Conservation (phyloP, 495 filamentous ascomycete species). For the Polyplosphaeria fusca region DNA sequence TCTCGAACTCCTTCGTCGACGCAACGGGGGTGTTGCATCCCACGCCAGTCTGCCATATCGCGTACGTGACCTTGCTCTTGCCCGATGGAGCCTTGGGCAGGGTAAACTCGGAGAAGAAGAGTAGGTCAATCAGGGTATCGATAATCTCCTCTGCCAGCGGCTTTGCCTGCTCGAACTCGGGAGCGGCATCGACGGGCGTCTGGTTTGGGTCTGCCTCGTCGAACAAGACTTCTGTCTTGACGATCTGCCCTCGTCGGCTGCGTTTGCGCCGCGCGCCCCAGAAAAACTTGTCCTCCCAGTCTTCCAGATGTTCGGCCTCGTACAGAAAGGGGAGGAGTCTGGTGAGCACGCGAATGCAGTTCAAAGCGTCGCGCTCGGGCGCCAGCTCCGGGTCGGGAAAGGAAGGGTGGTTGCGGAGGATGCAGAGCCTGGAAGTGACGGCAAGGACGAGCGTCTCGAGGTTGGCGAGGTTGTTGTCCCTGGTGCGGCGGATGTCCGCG, state of each 20-base stretch:
- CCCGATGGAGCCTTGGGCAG: constrained; percentile 64
- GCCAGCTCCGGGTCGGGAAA: constrained; percentile 87
- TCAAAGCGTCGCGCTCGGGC: constrained; percentile 85
- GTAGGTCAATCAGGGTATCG: constrained; percentile 81
- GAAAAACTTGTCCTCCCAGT: constrained; percentile 91
- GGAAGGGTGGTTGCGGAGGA: constrained; percentile 80
- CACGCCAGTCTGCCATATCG: constrained; percentile 97
- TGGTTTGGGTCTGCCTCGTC: constrained; percentile 62
- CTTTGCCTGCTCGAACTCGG: constrained; percentile 76
- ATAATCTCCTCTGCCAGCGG: constrained; percentile 92
- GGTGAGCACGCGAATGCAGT: constrained; percentile 92
- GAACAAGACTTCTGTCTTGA: constrained; percentile 75
- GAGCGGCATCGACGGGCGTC: constrained; percentile 45
- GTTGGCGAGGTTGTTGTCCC: constrained; percentile 82
- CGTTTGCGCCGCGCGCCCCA: constrained; percentile 74
- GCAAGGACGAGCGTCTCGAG: constrained; percentile 86
- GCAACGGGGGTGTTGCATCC: constrained; percentile 88
- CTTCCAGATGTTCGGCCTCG: constrained; percentile 79
- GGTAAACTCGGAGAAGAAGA: constrained; percentile 90
- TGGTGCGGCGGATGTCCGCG: constrained; percentile 84
- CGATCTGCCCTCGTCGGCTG: constrained; percentile 49
- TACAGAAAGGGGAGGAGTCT: constrained; percentile 88
- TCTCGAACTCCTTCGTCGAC: constrained; percentile 86
- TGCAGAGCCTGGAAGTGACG: constrained; percentile 73
- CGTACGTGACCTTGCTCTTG: constrained; percentile 80